Evolutionary conservation across 768 basidiomycete genomes (phyloP), one percentile per base, ranked within the genome.

Genomic region (Hericium rajendrae): DNA sequence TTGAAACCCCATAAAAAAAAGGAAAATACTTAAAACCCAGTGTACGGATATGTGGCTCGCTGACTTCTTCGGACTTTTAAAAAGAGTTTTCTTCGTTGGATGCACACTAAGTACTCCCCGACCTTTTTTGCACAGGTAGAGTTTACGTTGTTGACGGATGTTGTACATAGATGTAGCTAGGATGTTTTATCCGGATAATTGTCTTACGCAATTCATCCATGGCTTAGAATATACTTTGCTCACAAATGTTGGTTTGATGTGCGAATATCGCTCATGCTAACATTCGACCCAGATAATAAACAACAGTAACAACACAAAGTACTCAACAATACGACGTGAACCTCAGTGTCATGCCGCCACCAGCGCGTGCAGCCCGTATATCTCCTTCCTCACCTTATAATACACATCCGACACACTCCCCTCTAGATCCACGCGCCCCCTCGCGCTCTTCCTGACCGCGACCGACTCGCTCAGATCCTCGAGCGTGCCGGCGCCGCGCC

Each of bases 301-400:
- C 20, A 9, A 46, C 10, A 46, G n/a, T 46, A 20, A 46, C n/a
- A 20, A 46, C n/a, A n/a, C 13, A 46, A 46, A 6, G 11, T 2
- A 46, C n/a, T 2, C n/a, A 46, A 46, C 6, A 46, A 11, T 15
- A 2, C 43, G 22, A 10, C 16, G 6, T 10, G 4, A 9, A 51
- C n/a, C 24, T 3, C 4, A 32, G 8, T 32, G 1, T 66, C 65
- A 70, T 49, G 88, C 82, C 32, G 88, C 85, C 60, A 97, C 88
- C 49, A 91, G 79, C 8, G 97, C 97, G 67, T 97, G 91, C 57
- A 95, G 72, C 59, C 81, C 83, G 67, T 97, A 97, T 50, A 99
- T 86, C 74, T 92, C 93, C 66, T 76, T 83, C 64, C 94, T 79
- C 55, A 99, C 94, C 43, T 76, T 80, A 71, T 92, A 94, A 73